Percentiles rank a stretch among this genome's conserved stretches.
These are phyloP conservation scores for Dianthus caryophyllus DNA, from an alignment of 148 eudicot species.

Conservation along the genomic window DNA sequence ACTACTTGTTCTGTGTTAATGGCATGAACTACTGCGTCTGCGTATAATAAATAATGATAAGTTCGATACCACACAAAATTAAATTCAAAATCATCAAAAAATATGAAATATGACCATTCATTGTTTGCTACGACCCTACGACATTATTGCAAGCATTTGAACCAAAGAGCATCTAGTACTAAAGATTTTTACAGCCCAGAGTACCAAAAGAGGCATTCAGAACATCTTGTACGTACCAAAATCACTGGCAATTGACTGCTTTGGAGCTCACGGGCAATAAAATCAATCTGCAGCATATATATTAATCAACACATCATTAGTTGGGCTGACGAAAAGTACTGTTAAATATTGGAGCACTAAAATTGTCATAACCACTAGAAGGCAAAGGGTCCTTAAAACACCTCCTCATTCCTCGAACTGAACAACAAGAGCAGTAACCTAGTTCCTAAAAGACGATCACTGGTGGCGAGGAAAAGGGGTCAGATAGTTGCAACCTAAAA, in stretches of 20 bases:
- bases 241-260: constrained; percentile 49
- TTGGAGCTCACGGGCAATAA: constrained; percentile 54
- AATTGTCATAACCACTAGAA: neutral
- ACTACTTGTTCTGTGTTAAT: neutral
- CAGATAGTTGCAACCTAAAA: neutral
- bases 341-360: neutral
- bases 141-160: neutral
- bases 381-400: neutral
- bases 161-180: neutral
- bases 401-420: neutral
- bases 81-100: neutral
- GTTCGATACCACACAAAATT: neutral
- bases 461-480: neutral
- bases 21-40: neutral
- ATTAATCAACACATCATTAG: constrained; percentile 7
- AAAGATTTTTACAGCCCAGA: neutral
- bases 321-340: neutral
- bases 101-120: neutral
- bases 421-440: neutral
- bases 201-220: too few species aligned
- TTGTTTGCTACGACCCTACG: neutral
- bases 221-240: constrained; percentile 41
- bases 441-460: neutral
- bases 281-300: constrained; percentile 48
- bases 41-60: neutral